phyloP scores from a whole-genome alignment of 495 filamentous ascomycete species.

The Terfezia boudieri region DNA sequence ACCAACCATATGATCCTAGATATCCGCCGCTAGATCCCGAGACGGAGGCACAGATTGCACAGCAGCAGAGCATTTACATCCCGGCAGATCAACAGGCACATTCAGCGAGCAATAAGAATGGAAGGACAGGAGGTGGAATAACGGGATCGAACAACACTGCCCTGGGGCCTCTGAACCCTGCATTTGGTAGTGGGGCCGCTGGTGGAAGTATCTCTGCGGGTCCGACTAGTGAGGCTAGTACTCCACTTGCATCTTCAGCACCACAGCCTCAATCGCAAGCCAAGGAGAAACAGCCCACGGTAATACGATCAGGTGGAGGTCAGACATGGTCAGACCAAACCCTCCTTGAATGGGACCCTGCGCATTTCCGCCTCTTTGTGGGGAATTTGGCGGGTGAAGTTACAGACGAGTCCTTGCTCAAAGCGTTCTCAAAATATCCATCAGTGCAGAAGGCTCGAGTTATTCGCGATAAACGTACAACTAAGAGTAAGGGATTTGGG shows the following conservation, averaged over 20 bases:
- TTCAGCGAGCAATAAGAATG: conserved; percentile 14
- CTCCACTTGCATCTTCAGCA: neutral
- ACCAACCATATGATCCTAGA: conserved; percentile 17
- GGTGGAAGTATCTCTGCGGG: neutral
- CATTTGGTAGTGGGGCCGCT: neutral
- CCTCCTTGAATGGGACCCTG: conserved; percentile 86
- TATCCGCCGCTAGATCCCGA: conserved; percentile 50
- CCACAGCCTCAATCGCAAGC: neutral
- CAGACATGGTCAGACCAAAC: conserved; percentile 70
- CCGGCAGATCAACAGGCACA: conserved; percentile 23
- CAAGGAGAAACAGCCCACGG: conserved; percentile 39
- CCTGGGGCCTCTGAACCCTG: conserved; percentile 5
- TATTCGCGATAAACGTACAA: conserved; percentile 85
- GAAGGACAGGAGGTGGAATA: conserved; percentile 14
- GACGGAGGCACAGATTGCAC: conserved; percentile 77
- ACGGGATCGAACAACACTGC: conserved; percentile 10
- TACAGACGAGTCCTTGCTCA: conserved; percentile 82
- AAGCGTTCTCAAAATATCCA: conserved; percentile 74
- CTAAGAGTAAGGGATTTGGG: conserved; percentile 85
- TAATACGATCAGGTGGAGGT: conserved; percentile 67
- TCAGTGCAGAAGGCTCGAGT: conserved; percentile 84
- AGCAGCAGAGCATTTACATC: conserved; percentile 88
- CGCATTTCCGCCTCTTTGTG: conserved; percentile 84
- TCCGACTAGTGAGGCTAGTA: neutral
- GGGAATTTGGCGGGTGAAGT: conserved; percentile 97